phyloP scores from a whole-genome alignment of 2,329 filamentous ascomycete genomes.

The Trichoderma hamatum region DNA sequence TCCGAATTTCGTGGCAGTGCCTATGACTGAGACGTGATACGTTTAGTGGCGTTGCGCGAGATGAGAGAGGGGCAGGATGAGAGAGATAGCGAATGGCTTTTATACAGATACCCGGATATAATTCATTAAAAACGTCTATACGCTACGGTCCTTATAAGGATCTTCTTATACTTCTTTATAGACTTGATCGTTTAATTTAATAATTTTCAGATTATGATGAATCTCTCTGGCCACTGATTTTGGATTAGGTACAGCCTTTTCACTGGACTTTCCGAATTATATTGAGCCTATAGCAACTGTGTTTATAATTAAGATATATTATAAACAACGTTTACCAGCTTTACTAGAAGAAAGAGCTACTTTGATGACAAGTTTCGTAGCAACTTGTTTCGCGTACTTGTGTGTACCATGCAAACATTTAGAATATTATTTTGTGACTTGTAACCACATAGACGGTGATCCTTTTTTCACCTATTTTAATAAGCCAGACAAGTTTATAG shows the following conservation, averaged over 20 bases:
- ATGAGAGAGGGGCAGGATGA: neutral
- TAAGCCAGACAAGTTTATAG: too few relatives aligned
- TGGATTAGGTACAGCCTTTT: too few relatives aligned
- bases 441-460: too few relatives aligned
- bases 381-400: too few relatives aligned
- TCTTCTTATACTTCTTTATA: neutral
- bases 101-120: neutral
- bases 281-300: neutral
- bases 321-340: too few relatives aligned
- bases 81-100: neutral
- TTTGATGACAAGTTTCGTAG: too few relatives aligned
- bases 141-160: neutral
- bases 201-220: neutral
- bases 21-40: neutral
- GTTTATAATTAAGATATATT: neutral
- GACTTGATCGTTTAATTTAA: neutral
- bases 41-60: neutral
- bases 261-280: too few relatives aligned
- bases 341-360: too few relatives aligned
- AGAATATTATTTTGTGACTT: too few relatives aligned
- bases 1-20: neutral
- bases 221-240: neutral
- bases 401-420: too few relatives aligned
- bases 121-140: too few relatives aligned
- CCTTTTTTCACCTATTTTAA: too few relatives aligned